phyloP scores from a whole-genome alignment of 2,329 filamentous ascomycete species.

The Epichloe brachyelytri region DNA sequence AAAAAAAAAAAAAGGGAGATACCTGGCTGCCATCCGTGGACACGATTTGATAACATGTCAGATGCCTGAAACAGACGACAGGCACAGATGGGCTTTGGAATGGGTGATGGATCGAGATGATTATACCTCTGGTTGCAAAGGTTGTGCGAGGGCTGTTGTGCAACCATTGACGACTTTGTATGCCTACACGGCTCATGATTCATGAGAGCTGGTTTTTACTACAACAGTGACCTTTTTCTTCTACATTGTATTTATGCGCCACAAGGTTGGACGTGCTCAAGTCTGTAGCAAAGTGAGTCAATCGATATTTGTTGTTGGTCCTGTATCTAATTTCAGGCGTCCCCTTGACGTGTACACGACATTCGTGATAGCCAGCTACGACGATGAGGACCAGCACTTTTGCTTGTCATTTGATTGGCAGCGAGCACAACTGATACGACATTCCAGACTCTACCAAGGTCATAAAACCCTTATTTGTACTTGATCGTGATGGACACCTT shows the following conservation, averaged over 20 bases:
- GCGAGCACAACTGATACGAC: no score
- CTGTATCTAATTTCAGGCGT: background rate
- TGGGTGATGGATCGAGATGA: conserved; percentile 3
- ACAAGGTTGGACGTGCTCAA: background rate
- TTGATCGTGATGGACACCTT: no score
- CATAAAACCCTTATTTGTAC: no score
- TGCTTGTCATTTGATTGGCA: no score
- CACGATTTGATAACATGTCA: background rate
- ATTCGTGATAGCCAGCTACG: no score
- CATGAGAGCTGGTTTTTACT: conserved; percentile 14
- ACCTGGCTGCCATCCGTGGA: background rate
- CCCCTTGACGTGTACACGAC: no score
- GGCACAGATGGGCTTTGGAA: background rate
- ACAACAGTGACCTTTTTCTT: conserved; percentile 2
- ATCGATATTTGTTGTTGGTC: background rate
- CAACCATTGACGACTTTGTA: background rate
- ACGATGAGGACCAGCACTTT: no score
- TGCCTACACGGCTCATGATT: conserved; percentile 20
- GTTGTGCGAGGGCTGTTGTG: conserved; percentile 2
- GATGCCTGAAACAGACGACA: background rate
- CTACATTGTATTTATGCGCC: conserved; percentile 1
- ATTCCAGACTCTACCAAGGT: background rate
- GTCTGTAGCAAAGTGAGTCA: background rate
- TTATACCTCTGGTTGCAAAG: background rate
- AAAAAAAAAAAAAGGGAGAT: background rate